Evolutionary conservation across 2,329 filamentous ascomycete species (phyloP).

Genomic region (Cadophora sp.): DNA sequence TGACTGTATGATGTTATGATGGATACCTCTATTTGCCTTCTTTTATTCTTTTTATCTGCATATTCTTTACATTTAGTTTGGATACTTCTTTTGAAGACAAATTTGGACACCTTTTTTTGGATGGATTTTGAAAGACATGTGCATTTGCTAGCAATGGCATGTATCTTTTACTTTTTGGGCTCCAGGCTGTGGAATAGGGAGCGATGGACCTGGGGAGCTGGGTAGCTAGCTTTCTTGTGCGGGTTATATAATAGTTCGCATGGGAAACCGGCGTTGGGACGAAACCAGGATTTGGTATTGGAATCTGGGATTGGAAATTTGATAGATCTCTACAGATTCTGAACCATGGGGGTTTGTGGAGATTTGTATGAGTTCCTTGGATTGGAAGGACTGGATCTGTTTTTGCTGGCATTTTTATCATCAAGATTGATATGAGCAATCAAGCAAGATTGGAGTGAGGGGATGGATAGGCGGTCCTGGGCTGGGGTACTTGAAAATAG

Average conservation of each 20-base stretch:
- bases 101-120: conserved; percentile 25
- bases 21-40: conserved; percentile 37
- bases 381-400: background rate
- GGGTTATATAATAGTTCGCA: conserved; percentile 34
- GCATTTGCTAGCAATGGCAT: conserved; percentile 42
- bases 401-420: conserved; percentile 10
- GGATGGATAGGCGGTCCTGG: background rate
- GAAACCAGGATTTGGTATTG: background rate
- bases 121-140: conserved; percentile 34
- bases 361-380: conserved; percentile 22
- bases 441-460: conserved; percentile 5
- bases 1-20: conserved; percentile 44
- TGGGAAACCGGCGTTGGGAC: conserved; percentile 30
- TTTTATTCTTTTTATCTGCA: conserved; percentile 11
- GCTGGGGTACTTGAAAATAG: background rate
- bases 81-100: conserved; percentile 15
- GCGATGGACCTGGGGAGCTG: background rate
- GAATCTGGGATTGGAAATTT: conserved; percentile 1
- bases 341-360: conserved; percentile 24
- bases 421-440: conserved; percentile 29
- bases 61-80: conserved; percentile 14
- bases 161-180: conserved; percentile 31
- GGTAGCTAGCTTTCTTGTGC: conserved; percentile 25
- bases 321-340: conserved; percentile 32
- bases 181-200: background rate